Percentiles rank a stretch among this genome's conserved stretches.
Conservation (phyloP, 352 stramenopile species). For the Pythium rhizo-oryzae region DNA sequence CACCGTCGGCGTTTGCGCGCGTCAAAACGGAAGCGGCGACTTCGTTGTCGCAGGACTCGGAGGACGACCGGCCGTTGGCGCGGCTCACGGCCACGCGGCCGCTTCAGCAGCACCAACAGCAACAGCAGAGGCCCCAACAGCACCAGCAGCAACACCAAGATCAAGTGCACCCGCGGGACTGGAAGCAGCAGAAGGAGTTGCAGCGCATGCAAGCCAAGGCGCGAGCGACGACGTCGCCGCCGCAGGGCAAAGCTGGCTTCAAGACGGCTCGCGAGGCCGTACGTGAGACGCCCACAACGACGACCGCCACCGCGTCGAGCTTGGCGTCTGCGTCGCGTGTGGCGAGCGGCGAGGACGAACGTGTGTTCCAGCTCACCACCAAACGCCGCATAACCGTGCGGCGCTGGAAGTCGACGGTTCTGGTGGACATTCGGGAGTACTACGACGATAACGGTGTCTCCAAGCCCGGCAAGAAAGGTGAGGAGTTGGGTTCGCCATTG, state of each 20-base stretch:
- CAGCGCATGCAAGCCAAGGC: constrained; percentile 12
- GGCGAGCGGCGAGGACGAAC: constrained; percentile 26
- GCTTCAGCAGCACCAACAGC: no score
- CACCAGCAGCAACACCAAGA: background rate
- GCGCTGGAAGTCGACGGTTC: constrained; percentile 49
- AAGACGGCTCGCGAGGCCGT: constrained; percentile 1
- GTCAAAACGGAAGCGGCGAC: background rate
- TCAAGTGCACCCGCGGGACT: constrained; percentile 1
- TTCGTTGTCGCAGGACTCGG: constrained; percentile 10
- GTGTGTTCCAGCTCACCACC: constrained; percentile 54
- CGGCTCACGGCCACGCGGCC: background rate
- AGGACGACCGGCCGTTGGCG: constrained; percentile 14
- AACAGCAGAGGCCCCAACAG: background rate
- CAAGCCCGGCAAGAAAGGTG: constrained; percentile 82
- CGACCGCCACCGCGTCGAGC: background rate
- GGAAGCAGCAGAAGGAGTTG: constrained; percentile 14
- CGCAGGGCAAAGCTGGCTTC: constrained; percentile 1
- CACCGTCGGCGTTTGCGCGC: background rate
- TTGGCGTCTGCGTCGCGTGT: background rate
- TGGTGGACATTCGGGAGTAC: constrained; percentile 80
- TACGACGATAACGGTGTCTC: constrained; percentile 61
- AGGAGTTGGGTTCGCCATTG: background rate
- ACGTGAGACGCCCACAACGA: background rate
- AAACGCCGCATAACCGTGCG: constrained; percentile 65
- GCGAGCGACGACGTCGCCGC: constrained; percentile 1